Evolutionary conservation across 805 yeast species (phyloP).

Genomic region (Candida chauliodis): DNA sequence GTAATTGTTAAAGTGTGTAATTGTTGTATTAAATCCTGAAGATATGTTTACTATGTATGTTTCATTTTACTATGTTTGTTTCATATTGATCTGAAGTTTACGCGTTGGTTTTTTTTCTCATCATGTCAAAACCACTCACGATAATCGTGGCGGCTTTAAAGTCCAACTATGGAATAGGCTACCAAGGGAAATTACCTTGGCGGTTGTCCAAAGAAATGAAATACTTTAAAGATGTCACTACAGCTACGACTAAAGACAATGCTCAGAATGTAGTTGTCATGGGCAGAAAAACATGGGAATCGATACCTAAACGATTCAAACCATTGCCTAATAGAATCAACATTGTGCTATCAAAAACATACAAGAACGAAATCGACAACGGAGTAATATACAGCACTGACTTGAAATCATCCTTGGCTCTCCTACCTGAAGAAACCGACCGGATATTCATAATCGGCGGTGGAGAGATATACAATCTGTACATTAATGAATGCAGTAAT

Average conservation of each 20-base stretch:
- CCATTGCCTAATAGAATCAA: conserved; percentile 78
- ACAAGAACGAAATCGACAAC: conserved; percentile 17
- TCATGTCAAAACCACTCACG: conserved; percentile 21
- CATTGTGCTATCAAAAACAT: conserved; percentile 63
- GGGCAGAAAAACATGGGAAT: conserved; percentile 97
- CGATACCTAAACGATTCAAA: conserved; percentile 79
- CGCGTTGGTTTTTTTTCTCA: no score
- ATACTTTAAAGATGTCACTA: conserved; percentile 75
- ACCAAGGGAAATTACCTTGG: conserved; percentile 85
- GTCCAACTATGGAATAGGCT: conserved; percentile 83
- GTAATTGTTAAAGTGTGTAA: no score
- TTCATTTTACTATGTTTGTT: no score
- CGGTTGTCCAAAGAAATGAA: conserved; percentile 76
- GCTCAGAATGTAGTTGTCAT: conserved; percentile 73
- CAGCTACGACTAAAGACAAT: conserved; percentile 30
- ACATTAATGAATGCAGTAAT: conserved; percentile 40
- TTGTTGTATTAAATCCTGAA: no score
- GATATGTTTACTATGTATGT: no score
- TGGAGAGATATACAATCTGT: conserved; percentile 72
- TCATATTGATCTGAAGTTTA: no score
- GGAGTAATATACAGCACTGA: conserved; percentile 25
- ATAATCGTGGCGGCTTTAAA: conserved; percentile 82
- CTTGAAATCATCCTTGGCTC: conserved; percentile 21
- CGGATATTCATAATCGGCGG: conserved; percentile 89
- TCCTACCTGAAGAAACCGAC: conserved; percentile 32